Conservation (phyloP, 352 stramenopile genomes). For the Lagenidium sp. region DNA sequence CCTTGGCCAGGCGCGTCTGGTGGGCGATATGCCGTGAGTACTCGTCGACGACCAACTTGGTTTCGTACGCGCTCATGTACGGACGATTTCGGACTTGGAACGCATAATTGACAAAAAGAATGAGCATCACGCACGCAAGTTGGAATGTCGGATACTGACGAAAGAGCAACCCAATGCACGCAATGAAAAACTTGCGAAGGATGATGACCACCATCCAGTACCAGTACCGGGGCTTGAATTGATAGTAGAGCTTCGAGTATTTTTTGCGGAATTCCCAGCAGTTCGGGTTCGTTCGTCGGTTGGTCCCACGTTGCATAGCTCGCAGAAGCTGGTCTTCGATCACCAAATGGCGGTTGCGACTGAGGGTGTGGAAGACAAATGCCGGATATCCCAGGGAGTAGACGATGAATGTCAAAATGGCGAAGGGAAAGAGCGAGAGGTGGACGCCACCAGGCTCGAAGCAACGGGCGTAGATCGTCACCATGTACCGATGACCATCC, state of each 20-base stretch:
- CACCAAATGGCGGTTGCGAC: constrained; percentile 37
- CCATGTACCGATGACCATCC: constrained; percentile 67
- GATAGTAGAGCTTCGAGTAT: constrained; percentile 80
- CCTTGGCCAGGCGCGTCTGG: constrained; percentile 44
- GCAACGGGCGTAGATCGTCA: constrained; percentile 52
- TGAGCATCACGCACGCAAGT: constrained; percentile 63
- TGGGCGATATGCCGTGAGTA: constrained; percentile 35
- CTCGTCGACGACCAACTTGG: constrained; percentile 44
- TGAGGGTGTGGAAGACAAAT: constrained; percentile 57
- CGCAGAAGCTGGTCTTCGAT: constrained; percentile 62
- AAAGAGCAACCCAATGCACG: constrained; percentile 58
- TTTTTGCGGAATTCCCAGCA: constrained; percentile 68
- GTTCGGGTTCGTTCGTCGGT: constrained; percentile 54
- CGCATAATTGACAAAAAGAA: constrained; percentile 69
- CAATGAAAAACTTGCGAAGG: constrained; percentile 62
- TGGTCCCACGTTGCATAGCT: constrained; percentile 44
- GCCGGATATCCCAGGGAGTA: constrained; percentile 71
- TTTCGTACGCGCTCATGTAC: constrained; percentile 70
- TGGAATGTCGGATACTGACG: constrained; percentile 65
- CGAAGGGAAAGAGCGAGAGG: constrained; percentile 49
- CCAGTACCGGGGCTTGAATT: constrained; percentile 78
- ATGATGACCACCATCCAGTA: constrained; percentile 83
- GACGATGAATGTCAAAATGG: constrained; percentile 47
- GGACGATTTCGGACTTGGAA: constrained; percentile 60
- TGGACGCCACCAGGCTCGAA: constrained; percentile 53